phyloP scores from a whole-genome alignment of 768 basidiomycete genomes.

The Butyriboletus loyo region DNA sequence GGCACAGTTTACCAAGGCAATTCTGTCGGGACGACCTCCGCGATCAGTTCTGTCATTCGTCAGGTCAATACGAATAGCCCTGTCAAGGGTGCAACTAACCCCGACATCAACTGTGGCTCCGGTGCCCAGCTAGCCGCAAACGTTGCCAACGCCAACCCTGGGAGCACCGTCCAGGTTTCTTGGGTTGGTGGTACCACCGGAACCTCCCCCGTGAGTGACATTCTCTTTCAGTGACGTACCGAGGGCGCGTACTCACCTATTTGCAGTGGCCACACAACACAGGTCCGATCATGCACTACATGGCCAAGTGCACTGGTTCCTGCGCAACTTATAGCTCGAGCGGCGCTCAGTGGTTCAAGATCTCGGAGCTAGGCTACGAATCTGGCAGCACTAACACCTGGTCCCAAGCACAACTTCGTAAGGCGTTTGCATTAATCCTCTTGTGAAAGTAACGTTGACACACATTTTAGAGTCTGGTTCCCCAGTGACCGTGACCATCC shows the following conservation, averaged over 20 bases:
- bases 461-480: slow-evolving; percentile 34
- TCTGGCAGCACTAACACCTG: slow-evolving; percentile 37
- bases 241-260: background rate
- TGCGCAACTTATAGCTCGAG: slow-evolving; percentile 56
- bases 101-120: slow-evolving; percentile 55
- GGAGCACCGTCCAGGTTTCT: slow-evolving; percentile 47
- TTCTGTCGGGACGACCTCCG: slow-evolving; percentile 24
- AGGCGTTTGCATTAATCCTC: slow-evolving; percentile 14
- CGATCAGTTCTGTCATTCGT: slow-evolving; percentile 39
- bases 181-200: slow-evolving; percentile 47
- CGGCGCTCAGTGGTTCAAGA: slow-evolving; percentile 71
- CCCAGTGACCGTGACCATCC: slow-evolving; percentile 41
- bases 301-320: slow-evolving; percentile 56
- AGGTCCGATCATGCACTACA: slow-evolving; percentile 71
- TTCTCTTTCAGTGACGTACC: background rate
- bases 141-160: slow-evolving; percentile 55
- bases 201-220: slow-evolving; percentile 23
- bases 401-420: slow-evolving; percentile 50
- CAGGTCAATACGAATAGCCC: slow-evolving; percentile 42
- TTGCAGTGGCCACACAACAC: slow-evolving; percentile 51
- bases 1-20: slow-evolving; percentile 31
- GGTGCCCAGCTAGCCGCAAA: slow-evolving; percentile 46
- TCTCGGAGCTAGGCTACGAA: slow-evolving; percentile 49
- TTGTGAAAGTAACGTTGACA: background rate
- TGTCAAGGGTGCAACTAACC: slow-evolving; percentile 55